Evolutionary conservation across 1,284 basidiomycete genomes (phyloP).

Genomic region (Cryptococcus sp.): DNA sequence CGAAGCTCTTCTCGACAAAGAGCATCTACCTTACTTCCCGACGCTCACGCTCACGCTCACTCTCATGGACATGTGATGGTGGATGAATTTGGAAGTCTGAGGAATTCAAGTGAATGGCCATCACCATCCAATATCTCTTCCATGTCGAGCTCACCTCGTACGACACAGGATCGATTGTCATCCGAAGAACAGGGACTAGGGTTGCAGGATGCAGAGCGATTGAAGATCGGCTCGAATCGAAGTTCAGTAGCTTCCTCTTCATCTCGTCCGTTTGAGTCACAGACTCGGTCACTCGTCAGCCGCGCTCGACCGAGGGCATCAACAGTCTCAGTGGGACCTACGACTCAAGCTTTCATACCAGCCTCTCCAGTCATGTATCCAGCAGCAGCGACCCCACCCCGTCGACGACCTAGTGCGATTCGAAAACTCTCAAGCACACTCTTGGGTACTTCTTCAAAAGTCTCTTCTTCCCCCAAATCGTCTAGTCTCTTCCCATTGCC

Average conservation of each 20-base stretch:
- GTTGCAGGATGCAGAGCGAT: slow-evolving; percentile 14
- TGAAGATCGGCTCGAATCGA: slow-evolving; percentile 18
- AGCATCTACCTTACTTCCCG: slow-evolving; percentile 10
- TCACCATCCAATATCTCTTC: not conserved
- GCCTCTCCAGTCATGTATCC: slow-evolving; percentile 27
- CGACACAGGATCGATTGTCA: slow-evolving; percentile 15
- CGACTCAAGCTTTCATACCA: slow-evolving; percentile 16
- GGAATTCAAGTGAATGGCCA: slow-evolving; percentile 1
- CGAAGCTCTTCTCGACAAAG: not conserved
- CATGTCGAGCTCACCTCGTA: not conserved
- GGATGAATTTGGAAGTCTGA: slow-evolving; percentile 29
- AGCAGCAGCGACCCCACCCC: slow-evolving; percentile 31
- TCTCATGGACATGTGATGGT: slow-evolving; percentile 6
- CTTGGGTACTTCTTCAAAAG: slow-evolving; percentile 16
- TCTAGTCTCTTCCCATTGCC: slow-evolving; percentile 34
- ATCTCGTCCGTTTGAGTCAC: slow-evolving; percentile 1
- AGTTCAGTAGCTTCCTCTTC: slow-evolving; percentile 22
- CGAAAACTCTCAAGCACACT: slow-evolving; percentile 34
- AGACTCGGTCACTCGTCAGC: not conserved
- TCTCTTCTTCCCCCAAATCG: slow-evolving; percentile 26
- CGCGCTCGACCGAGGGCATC: slow-evolving; percentile 23
- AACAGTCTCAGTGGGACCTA: slow-evolving; percentile 26
- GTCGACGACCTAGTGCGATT: slow-evolving; percentile 32
- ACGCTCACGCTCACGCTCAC: not conserved
- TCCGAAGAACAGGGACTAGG: slow-evolving; percentile 8